Base-by-base conservation (phyloP, 768 basidiomycete species). In the Sporobolomyces phaffii region DNA sequence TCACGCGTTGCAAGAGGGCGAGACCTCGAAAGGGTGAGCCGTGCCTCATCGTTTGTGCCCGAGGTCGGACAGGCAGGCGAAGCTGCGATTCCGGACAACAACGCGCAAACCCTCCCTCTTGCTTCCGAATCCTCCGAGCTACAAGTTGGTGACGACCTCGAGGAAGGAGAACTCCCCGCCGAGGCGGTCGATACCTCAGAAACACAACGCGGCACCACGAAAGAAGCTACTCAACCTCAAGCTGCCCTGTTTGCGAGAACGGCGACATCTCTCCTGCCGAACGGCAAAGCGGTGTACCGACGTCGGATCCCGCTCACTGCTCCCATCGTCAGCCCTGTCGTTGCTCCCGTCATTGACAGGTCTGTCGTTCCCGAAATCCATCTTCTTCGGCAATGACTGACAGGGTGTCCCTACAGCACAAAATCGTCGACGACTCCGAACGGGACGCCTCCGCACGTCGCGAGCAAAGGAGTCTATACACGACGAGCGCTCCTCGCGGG, bases 381-480 rank as follows among this genome's bases (percentile, higher is more conserved):
- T n/a, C n/a, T n/a, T n/a, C n/a, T n/a, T n/a, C n/a, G n/a, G n/a
- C n/a, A n/a, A n/a, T n/a, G n/a, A n/a, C n/a, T n/a, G n/a, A n/a
- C n/a, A n/a, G n/a, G n/a, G n/a, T n/a, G 24, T 31, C 5, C 40
- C 20, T 15, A 29, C 52, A 53, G 52, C 22, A 9, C 49, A n/a
- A 26, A 24, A 6, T 9, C 48, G 7, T 1, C 63, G 26, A 33
- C 58, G 10, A 31, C 24, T 3, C 45, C 41, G 29, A 34, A 5
- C 7, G 26, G 11, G 1, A 22, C 33, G 3, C 24, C 28, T 47
- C 50, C 50, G 8, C 11, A 28, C 4, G 8, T 43, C 20, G 24
- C 43, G 5, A 11, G 6, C 29, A 70, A 69, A 34, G 68, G 56
- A 2, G 60, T 62, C 56, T 70, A 70, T 56, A 50, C 62, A 20